These are phyloP conservation scores for Camelina sativa DNA, from an alignment of 345 rosid species.

Conservation along the genomic window DNA sequence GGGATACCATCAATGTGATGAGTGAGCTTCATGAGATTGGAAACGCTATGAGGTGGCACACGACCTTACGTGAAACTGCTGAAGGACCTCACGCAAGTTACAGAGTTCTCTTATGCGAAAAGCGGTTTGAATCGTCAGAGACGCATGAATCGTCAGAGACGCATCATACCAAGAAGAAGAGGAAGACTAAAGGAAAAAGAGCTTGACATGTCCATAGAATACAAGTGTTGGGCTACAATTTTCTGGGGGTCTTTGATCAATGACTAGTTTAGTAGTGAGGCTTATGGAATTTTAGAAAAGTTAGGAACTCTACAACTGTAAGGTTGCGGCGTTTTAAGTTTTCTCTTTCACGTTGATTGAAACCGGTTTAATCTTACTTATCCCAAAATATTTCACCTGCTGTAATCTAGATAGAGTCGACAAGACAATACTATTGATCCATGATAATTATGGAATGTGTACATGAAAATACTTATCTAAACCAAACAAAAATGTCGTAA, in stretches of 20 bases:
- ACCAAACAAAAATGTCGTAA: neutral
- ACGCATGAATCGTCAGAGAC: slow-evolving; percentile 24
- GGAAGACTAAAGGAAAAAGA: slow-evolving; percentile 37
- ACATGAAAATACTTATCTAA: neutral
- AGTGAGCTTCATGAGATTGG: slow-evolving; percentile 79
- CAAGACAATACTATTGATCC: neutral
- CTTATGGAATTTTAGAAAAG: neutral
- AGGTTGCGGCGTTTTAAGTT: neutral
- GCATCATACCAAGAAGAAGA: slow-evolving; percentile 30
- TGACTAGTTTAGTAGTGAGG: slow-evolving; percentile 8
- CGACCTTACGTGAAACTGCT: slow-evolving; percentile 65
- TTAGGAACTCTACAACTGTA: neutral
- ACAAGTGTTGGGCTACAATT: neutral
- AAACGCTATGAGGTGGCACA: slow-evolving; percentile 85
- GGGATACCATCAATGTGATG: slow-evolving; percentile 74
- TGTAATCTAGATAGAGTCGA: neutral
- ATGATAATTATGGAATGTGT: neutral
- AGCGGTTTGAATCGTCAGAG: slow-evolving; percentile 48
- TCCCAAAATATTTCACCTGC: neutral
- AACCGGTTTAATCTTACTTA: neutral
- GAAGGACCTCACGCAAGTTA: slow-evolving; percentile 99
- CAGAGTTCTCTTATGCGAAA: slow-evolving; percentile 77
- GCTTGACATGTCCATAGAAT: slow-evolving; percentile 12
- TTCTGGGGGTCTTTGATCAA: neutral
- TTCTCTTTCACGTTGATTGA: neutral